A percentile compares a stretch with the other conserved stretches of the same genome.
These are phyloP conservation scores for Xylariaceae sp. DNA, from an alignment of 2,329 filamentous ascomycete genomes.

Conservation along the genomic window DNA sequence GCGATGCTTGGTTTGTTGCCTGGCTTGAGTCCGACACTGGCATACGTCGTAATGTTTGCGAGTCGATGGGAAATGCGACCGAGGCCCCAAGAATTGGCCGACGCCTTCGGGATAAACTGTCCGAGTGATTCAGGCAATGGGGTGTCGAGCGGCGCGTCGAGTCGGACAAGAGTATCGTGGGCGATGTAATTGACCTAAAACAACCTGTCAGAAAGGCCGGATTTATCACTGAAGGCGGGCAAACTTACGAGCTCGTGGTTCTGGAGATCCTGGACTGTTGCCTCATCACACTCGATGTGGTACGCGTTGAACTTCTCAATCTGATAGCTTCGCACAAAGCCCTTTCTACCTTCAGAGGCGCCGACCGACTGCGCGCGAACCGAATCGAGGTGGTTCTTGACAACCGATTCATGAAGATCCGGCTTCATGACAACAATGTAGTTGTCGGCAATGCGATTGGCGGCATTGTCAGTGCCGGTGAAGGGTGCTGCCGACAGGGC, in stretches of 20 bases:
- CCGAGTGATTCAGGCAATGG: background rate
- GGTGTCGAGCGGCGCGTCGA: constrained; percentile 9
- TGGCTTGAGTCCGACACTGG: constrained; percentile 11
- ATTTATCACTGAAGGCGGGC: background rate
- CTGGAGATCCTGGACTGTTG: constrained; percentile 21
- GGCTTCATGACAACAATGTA: constrained; percentile 28
- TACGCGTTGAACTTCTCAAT: constrained; percentile 24
- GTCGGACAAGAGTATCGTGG: constrained; percentile 19
- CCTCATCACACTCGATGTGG: constrained; percentile 27
- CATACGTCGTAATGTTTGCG: constrained; percentile 18
- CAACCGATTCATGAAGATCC: constrained; percentile 2
- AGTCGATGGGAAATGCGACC: constrained; percentile 28
- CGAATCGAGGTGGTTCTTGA: constrained; percentile 20
- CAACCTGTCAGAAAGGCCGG: constrained; percentile 8
- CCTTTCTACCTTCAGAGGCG: constrained; percentile 12
- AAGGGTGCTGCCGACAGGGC: constrained; percentile 22
- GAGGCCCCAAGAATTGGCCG: constrained; percentile 23
- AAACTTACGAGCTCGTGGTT: constrained; percentile 20
- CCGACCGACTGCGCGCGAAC: constrained; percentile 14
- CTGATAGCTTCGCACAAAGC: constrained; percentile 23
- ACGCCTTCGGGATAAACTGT: background rate
- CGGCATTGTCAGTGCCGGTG: constrained; percentile 11
- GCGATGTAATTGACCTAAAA: constrained; percentile 26
- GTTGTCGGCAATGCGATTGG: constrained; percentile 22
- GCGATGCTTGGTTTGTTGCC: constrained; percentile 19